A percentile compares a stretch with the other conserved stretches of the same genome.
Conservation (phyloP, 106 monocot species). For the Dendrobium nobile region DNA sequence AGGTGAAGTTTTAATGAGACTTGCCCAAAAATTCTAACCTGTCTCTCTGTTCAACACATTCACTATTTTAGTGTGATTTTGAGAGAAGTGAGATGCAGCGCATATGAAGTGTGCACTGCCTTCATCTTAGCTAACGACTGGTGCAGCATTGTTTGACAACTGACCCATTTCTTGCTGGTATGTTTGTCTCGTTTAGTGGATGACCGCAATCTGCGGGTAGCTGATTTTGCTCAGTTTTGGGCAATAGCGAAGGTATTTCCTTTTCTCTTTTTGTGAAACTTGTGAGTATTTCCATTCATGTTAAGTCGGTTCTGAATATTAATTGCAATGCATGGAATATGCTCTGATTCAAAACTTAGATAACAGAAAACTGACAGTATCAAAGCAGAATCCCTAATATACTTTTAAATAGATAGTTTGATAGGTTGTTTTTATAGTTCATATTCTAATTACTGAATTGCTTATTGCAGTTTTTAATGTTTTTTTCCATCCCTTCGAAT, state of each 20-base stretch:
- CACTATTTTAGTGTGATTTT: constrained; percentile 40
- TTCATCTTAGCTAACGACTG: constrained; percentile 65
- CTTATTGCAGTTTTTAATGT: neutral
- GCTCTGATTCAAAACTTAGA: neutral
- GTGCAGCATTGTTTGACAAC: constrained; percentile 85
- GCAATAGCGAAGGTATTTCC: constrained; percentile 96
- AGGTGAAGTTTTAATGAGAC: constrained; percentile 9
- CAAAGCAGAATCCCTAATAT: neutral
- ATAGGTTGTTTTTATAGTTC: neutral
- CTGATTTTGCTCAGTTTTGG: constrained; percentile 99
- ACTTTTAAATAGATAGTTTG: neutral
- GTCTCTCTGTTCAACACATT: constrained; percentile 21
- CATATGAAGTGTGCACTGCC: constrained; percentile 47
- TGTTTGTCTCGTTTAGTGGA: constrained; percentile 96
- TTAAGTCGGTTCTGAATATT: constrained; percentile 17
- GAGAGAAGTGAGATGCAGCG: constrained; percentile 46
- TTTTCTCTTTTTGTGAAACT: constrained; percentile 28
- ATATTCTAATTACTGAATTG: neutral
- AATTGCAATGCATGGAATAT: constrained; percentile 13
- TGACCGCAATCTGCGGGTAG: constrained; percentile 99
- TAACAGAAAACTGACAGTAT: neutral
- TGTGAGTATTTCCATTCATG: constrained; percentile 37
- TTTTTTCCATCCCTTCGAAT: neutral
- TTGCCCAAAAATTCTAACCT: constrained; percentile 16
- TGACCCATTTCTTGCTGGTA: constrained; percentile 93